Evolutionary conservation across 225 moss, liverwort and hornwort genomes (phyloP).

Genomic region (Ulota crispa): DNA sequence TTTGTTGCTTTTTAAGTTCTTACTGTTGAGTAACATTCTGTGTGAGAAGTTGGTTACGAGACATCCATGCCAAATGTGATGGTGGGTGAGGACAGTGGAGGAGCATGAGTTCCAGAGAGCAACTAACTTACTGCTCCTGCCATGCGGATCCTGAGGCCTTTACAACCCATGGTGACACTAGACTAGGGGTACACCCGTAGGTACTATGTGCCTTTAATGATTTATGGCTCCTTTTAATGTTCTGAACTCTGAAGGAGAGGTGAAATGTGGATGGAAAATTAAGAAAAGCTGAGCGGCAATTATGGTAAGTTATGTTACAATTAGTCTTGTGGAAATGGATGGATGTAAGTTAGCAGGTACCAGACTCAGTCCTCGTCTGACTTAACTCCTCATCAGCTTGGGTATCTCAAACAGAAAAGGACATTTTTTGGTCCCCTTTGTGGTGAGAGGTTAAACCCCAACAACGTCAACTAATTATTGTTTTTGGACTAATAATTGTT

Average conservation of each 20-base stretch:
- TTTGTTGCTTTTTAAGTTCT: background rate
- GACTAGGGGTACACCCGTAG: background rate
- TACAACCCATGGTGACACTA: too few species aligned
- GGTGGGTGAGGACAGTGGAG: slow-evolving; percentile 15
- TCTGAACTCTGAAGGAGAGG: too few species aligned
- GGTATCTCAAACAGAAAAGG: too few species aligned
- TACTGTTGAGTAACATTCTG: background rate
- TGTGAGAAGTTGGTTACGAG: background rate
- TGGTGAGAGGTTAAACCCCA: too few species aligned
- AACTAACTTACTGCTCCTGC: slow-evolving; percentile 20
- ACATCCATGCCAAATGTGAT: slow-evolving; percentile 25
- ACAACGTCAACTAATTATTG: too few species aligned
- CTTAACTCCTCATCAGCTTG: too few species aligned
- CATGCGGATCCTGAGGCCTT: slow-evolving; percentile 24
- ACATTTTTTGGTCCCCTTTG: too few species aligned
- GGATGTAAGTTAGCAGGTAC: background rate
- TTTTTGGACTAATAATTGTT: too few species aligned
- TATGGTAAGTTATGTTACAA: background rate
- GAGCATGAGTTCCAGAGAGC: slow-evolving; percentile 21
- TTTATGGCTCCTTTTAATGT: background rate
- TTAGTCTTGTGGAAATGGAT: background rate
- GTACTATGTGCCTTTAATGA: background rate
- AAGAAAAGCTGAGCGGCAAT: too few species aligned
- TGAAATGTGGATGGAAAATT: background rate
- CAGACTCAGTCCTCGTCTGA: background rate